These are phyloP conservation scores for Filobasidium floriforme DNA, from an alignment of 768 basidiomycete genomes.

Conservation along the genomic window DNA sequence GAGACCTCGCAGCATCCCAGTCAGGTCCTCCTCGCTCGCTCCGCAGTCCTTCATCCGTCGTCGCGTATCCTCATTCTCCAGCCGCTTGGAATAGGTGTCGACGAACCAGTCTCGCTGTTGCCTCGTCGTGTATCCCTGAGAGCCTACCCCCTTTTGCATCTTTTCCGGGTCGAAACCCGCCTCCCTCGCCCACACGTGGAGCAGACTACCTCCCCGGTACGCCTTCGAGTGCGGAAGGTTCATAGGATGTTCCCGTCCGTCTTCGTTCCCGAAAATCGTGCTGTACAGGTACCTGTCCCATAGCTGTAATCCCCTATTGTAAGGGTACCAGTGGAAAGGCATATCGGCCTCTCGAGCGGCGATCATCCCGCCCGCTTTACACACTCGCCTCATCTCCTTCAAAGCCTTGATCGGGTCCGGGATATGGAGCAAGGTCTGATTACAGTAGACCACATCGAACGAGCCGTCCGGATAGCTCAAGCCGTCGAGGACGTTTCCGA, in stretches of 20 bases:
- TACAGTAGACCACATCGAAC: slow-evolving; percentile 53
- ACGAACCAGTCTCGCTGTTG: slow-evolving; percentile 4
- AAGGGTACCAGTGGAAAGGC: slow-evolving; percentile 29
- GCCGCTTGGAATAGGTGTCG: neutral
- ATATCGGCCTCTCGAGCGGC: slow-evolving; percentile 50
- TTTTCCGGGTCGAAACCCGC: slow-evolving; percentile 6
- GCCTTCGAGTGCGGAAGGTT: slow-evolving; percentile 1
- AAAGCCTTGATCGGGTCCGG: slow-evolving; percentile 47
- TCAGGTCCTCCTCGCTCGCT: slow-evolving; percentile 5
- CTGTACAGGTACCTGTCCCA: slow-evolving; percentile 4
- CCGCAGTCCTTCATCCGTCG: neutral
- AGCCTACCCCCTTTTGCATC: neutral
- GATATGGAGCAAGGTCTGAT: slow-evolving; percentile 53
- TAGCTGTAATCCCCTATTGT: neutral
- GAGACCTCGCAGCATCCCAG: slow-evolving; percentile 6
- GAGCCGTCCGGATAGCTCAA: slow-evolving; percentile 47
- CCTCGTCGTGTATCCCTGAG: neutral
- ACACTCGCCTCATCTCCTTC: slow-evolving; percentile 51
- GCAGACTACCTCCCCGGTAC: slow-evolving; percentile 8
- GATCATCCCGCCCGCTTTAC: slow-evolving; percentile 50
- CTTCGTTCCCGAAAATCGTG: neutral
- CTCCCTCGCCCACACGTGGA: slow-evolving; percentile 13
- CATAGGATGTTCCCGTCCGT: slow-evolving; percentile 2
- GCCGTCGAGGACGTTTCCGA: slow-evolving; percentile 45
- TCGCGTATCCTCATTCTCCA: slow-evolving; percentile 7